Base-by-base conservation (phyloP, 2,329 filamentous ascomycete species). In the Beauveria pseudobassiana region DNA sequence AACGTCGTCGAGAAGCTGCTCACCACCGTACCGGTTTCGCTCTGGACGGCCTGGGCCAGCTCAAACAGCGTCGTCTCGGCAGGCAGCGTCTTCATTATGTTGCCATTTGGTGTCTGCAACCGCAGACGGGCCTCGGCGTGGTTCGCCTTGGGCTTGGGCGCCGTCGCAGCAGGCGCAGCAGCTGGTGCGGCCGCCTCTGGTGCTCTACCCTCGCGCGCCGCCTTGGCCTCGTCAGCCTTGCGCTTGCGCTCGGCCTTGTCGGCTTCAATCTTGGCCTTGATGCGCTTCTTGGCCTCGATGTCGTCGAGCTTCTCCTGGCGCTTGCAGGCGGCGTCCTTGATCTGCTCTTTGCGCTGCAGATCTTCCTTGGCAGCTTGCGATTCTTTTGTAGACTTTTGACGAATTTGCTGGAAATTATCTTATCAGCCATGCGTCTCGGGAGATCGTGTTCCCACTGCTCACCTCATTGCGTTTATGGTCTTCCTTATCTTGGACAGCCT, bases 51-150 rank as follows among this genome's bases (percentile, higher is more conserved):
- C 68, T 93, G 86, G 0, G 90, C 92, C 56, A 99, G 87, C 76
- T 99, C 93, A 69, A 96, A 96, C 12, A 99, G 78, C 0, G 95
- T 98, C 3, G 92, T 96, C 63, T 96, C 91, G 6, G 90, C 92
- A 0, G 91, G 87, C 65, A 96, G 87, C 0, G 89, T 93, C 82
- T 96, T 98, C 77, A 88, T 87, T 59, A 97, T 78, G 64, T 89
- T 93, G 16, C 91, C 91, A 5, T 66, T 66, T 20, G 77, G 79
- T 0, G 89, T 93, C 75, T 96, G 92, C 46, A 99, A 77, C 63
- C 93, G 83, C 64, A 99, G 76, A 30, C 95, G 84, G 14, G 92
- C 87, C 72, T 96, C 91, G 22, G 82, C 91, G 72, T 95, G 90
- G 59, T 87, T 85, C 5, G 85, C 83, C 56, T 87, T 84, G 8